Percentiles rank a stretch among this genome's conserved stretches.
These are phyloP conservation scores for Neurospora discreta DNA, from an alignment of 495 filamentous ascomycete genomes.

Conservation along the genomic window DNA sequence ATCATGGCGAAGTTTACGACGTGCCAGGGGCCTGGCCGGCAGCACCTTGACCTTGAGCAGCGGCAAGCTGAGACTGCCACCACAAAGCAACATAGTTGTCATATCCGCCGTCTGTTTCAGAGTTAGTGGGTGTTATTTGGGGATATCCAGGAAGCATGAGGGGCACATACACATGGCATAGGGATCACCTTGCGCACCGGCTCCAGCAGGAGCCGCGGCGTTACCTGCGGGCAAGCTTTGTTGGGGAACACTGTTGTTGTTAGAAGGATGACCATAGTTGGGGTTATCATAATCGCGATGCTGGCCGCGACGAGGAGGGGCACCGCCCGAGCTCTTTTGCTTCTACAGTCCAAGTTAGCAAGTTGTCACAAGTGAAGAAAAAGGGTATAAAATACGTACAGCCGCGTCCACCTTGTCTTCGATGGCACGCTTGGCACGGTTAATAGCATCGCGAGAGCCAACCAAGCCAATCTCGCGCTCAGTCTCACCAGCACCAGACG, in stretches of 20 bases:
- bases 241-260: slow-evolving; percentile 13
- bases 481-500: slow-evolving; percentile 54
- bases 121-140: slow-evolving; percentile 2
- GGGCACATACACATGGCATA: slow-evolving; percentile 23
- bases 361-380: not conserved
- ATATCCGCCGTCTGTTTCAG: slow-evolving; percentile 20
- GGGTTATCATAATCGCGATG: slow-evolving; percentile 35
- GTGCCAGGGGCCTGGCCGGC: slow-evolving; percentile 17
- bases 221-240: slow-evolving; percentile 8
- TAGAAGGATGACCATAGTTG: slow-evolving; percentile 26
- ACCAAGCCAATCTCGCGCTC: slow-evolving; percentile 74
- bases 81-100: slow-evolving; percentile 23
- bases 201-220: slow-evolving; percentile 12
- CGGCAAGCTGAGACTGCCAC: slow-evolving; percentile 22
- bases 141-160: not conserved
- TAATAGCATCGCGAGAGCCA: slow-evolving; percentile 60
- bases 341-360: slow-evolving; percentile 26
- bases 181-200: slow-evolving; percentile 16
- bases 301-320: slow-evolving; percentile 28
- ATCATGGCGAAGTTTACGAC: slow-evolving; percentile 15
- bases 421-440: slow-evolving; percentile 61
- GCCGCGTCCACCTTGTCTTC: slow-evolving; percentile 82
- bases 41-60: slow-evolving; percentile 16
- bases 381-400: slow-evolving; percentile 37
- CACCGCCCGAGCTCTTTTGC: slow-evolving; percentile 43